These are phyloP conservation scores for Zygosaccharomyces bailii DNA, from an alignment of 805 yeast species.

Conservation along the genomic window DNA sequence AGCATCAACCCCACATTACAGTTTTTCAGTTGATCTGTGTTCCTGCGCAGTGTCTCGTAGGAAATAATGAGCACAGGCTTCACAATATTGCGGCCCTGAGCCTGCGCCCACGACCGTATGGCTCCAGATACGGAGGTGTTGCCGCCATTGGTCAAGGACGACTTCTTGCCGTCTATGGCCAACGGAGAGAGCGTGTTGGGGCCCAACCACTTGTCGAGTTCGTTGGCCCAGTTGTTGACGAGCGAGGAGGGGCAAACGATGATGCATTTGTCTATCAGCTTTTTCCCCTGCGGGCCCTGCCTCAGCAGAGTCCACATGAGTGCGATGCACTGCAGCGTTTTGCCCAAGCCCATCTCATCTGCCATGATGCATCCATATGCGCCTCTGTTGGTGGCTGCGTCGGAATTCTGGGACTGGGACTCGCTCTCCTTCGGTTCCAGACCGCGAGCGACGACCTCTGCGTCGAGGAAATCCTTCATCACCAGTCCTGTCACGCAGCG, in stretches of 20 bases:
- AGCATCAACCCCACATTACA: slow-evolving; percentile 82
- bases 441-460: slow-evolving; percentile 21
- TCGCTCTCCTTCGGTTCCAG: background rate
- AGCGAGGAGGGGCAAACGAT: slow-evolving; percentile 94
- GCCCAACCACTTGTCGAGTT: slow-evolving; percentile 91
- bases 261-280: slow-evolving; percentile 82
- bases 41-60: slow-evolving; percentile 87
- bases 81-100: slow-evolving; percentile 82
- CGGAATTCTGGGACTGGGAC: background rate
- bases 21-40: slow-evolving; percentile 67
- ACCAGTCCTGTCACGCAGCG: slow-evolving; percentile 86
- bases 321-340: slow-evolving; percentile 84
- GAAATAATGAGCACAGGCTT: slow-evolving; percentile 92
- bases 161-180: slow-evolving; percentile 85
- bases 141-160: slow-evolving; percentile 49
- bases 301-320: slow-evolving; percentile 87
- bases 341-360: slow-evolving; percentile 95
- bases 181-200: slow-evolving; percentile 83
- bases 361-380: slow-evolving; percentile 98
- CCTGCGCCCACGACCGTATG: slow-evolving; percentile 79
- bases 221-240: slow-evolving; percentile 97
- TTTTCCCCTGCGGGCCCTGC: slow-evolving; percentile 80
- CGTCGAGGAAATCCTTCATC: slow-evolving; percentile 36
- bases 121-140: slow-evolving; percentile 60
- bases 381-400: slow-evolving; percentile 46